These are phyloP conservation scores for Cornus florida DNA, from an alignment of 148 eudicot species.

Conservation along the genomic window DNA sequence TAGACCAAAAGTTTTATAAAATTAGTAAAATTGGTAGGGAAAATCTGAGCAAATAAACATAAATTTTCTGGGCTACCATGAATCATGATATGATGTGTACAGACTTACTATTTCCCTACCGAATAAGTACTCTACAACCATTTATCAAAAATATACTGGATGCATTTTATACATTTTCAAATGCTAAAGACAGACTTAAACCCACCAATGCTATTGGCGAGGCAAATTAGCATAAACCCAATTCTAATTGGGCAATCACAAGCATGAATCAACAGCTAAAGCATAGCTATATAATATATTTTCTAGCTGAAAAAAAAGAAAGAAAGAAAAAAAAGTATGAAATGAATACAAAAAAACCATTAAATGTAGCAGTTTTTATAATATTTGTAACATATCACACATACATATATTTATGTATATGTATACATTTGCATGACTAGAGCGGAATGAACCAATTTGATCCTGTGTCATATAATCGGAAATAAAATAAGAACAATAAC, in stretches of 20 bases:
- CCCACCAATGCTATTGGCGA: too few relatives aligned
- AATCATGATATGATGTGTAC: background rate
- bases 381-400: background rate
- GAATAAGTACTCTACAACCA: too few relatives aligned
- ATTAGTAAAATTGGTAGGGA: too few relatives aligned
- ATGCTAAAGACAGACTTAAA: too few relatives aligned
- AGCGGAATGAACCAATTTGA: background rate
- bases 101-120: background rate
- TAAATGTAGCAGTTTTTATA: too few relatives aligned
- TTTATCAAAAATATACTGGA: too few relatives aligned
- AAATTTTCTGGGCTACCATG: background rate
- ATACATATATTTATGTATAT: too few relatives aligned
- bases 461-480: background rate
- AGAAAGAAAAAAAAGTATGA: background rate
- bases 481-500: background rate
- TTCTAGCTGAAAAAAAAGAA: background rate
- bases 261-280: background rate
- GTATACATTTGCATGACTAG: too few relatives aligned
- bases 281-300: too few relatives aligned
- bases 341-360: background rate
- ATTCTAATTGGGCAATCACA: background rate
- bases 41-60: too few relatives aligned
- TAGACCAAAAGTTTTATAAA: background rate
- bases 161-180: too few relatives aligned
- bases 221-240: background rate